Base-by-base conservation (phyloP, 108 stramenopile genomes). In the Aurantiochytrium sp. region DNA sequence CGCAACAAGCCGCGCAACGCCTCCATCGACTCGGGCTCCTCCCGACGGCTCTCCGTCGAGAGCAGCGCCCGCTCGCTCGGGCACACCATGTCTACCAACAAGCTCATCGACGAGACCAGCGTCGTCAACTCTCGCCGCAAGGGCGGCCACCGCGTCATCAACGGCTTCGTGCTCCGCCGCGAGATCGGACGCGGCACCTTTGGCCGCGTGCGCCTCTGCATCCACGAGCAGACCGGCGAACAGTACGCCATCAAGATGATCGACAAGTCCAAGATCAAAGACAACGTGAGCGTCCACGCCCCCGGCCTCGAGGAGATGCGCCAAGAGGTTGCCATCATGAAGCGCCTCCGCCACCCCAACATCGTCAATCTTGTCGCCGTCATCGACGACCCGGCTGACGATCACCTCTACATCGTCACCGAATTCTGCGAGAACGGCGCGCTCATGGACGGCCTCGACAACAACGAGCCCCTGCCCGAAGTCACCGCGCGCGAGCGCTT, bases 311-410 rank as follows among this genome's bases (percentile, higher is more conserved):
- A 92, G 39, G 91, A 92, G 55, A 91, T 93, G 85, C 90, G 91
- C 55, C 73, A 87, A 36, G 93, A 93, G 85, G 92, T 92, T 32
- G 92, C 91, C 37, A 92, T 93, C 39, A 93, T 93, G 93, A 92
- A 91, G 65, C 91, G 90, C 42, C 87, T 93, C 0, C 69, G 54
- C 24, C 92, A 93, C 87, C 90, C 91, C 36, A 89, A 93, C 91
- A 89, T 93, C 19, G 86, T 93, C 50, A 89, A 89, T 4, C 55
- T 93, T 0, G 89, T 90, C 54, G 93, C 92, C 41, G 93, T 92
- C 87, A 92, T 93, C 55, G 92, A 93, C 53, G 93, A 92, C 24
- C 91, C 92, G 6, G 54, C 69, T 17, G 55, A 90, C 45, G 90
- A 88, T 27, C 87, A 88, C 4, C 91, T 93, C 21, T 92, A 92